phyloP scores from a whole-genome alignment of 768 basidiomycete species.

The Boletus sp. region DNA sequence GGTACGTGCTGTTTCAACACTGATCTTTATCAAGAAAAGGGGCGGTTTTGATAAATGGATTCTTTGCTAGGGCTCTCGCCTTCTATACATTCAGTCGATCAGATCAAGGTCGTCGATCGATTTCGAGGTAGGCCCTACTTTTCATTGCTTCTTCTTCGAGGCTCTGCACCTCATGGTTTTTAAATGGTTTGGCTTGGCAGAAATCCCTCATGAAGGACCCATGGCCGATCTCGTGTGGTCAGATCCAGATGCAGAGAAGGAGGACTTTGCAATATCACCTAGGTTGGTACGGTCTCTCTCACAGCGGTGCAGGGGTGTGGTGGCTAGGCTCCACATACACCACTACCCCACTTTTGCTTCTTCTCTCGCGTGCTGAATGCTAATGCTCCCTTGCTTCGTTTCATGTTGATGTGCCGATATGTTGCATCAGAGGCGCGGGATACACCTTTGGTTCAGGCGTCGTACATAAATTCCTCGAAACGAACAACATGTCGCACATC shows the following conservation, averaged over 20 bases:
- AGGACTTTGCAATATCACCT: constrained; percentile 98
- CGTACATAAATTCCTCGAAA: constrained; percentile 94
- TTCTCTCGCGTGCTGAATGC: constrained; percentile 7
- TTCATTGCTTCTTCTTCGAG: constrained; percentile 23
- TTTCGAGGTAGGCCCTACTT: constrained; percentile 71
- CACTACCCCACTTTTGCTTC: constrained; percentile 10
- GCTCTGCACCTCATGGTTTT: constrained; percentile 23
- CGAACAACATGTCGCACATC: constrained; percentile 96
- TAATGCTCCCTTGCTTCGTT: constrained; percentile 5
- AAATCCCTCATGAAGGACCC: constrained; percentile 98
- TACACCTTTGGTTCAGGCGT: constrained; percentile 99
- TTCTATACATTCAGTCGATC: constrained; percentile 98
- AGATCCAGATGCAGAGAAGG: constrained; percentile 98
- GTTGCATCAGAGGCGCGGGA: constrained; percentile 76
- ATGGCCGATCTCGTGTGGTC: constrained; percentile 99
- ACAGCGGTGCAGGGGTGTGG: constrained; percentile 4
- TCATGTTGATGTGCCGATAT: constrained; percentile 2
- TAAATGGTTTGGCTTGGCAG: constrained; percentile 39
- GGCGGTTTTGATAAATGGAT: constrained; percentile 1
- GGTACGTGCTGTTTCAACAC: constrained; percentile 46
- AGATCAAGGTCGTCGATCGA: constrained; percentile 98
- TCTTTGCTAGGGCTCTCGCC: constrained; percentile 77
- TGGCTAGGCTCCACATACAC: constrained; percentile 8
- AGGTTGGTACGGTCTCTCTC: constrained; percentile 52
- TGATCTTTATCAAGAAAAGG: neutral